Evolutionary conservation across 1,284 basidiomycete genomes (phyloP).

Genomic region (Malassezia sp.): DNA sequence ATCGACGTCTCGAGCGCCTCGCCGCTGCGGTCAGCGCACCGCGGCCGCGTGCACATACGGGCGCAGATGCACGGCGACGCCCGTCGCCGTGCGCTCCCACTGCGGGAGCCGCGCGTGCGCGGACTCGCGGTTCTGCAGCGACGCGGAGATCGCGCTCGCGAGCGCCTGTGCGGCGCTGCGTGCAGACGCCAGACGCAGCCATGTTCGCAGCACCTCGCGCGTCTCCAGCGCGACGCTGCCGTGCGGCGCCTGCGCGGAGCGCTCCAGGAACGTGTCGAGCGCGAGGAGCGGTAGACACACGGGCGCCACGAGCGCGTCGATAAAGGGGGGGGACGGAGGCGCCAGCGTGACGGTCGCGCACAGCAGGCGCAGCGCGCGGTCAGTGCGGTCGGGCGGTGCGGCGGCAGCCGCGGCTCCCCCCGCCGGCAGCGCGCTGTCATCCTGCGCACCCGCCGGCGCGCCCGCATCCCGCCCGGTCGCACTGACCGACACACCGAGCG

Average conservation of each 20-base stretch:
- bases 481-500: neutral
- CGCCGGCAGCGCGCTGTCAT: conserved; percentile 8
- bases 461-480: neutral
- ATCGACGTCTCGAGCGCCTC: neutral
- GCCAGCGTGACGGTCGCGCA: conserved; percentile 26
- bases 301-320: conserved; percentile 22
- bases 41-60: no score
- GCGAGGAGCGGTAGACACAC: conserved; percentile 25
- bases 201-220: conserved; percentile 25
- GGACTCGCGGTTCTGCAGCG: no score
- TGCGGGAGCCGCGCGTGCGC: no score
- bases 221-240: conserved; percentile 20
- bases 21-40: neutral
- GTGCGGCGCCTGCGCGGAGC: conserved; percentile 13
- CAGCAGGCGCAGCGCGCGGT: conserved; percentile 18
- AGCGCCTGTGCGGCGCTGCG: conserved; percentile 14
- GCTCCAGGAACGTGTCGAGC: conserved; percentile 19
- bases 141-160: no score
- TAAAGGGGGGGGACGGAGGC: conserved; percentile 32
- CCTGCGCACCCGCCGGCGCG: neutral
- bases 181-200: conserved; percentile 24
- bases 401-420: neutral
- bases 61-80: no score
- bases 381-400: neutral
- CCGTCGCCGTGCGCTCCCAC: no score